Base-by-base conservation (phyloP, 1,139 yeast species). In the Blastobotrys aristatus region DNA sequence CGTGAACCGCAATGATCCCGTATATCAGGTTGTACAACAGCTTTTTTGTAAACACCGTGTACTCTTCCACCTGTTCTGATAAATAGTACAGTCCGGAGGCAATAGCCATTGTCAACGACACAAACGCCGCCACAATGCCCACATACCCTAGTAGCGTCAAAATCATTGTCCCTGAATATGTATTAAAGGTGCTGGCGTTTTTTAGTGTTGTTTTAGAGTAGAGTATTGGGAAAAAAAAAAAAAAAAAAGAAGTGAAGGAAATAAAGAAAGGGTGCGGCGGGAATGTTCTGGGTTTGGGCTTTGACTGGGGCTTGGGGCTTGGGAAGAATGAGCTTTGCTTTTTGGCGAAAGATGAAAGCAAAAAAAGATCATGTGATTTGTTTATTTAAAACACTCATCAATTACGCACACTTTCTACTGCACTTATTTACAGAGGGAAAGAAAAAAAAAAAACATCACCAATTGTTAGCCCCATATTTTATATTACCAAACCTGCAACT, bases 61-160 rank as follows among this genome's bases (percentile, higher is more conserved):
- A 94, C 61, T 90, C 97, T 63, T 92, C 99, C 14, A 92, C 95
- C 39, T 89, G 71, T 64, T 92, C 98, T 11, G 96, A 86, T 34
- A 92, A 72, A 60, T 88, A 89, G 70, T 90, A 92, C 35, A 92
- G 72, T 1, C 96, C 97, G 2, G 96, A 86, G 0, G 98, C 74
- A 42, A 83, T 77, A 13, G 87, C 78, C 46, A 82, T 67, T 0
- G 87, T 80, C 46, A 88, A 74, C 56, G 86, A 81, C 2, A 84
- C 59, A 58, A 90, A 87, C 5, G 97, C 97, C 1, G 80, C 66
- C 0, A 82, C 71, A 1, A 81, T 72, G 4, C 98, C 98, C 6
- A 79, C 65, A 53, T 80, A 77, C 2, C 97, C 77, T 3, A 82
- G 61, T 13, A 79, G 51, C 51, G 73, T 71, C 30, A 82, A 64